phyloP scores from a whole-genome alignment of 2,329 filamentous ascomycete species.

The Phyllosticta citriasiana region DNA sequence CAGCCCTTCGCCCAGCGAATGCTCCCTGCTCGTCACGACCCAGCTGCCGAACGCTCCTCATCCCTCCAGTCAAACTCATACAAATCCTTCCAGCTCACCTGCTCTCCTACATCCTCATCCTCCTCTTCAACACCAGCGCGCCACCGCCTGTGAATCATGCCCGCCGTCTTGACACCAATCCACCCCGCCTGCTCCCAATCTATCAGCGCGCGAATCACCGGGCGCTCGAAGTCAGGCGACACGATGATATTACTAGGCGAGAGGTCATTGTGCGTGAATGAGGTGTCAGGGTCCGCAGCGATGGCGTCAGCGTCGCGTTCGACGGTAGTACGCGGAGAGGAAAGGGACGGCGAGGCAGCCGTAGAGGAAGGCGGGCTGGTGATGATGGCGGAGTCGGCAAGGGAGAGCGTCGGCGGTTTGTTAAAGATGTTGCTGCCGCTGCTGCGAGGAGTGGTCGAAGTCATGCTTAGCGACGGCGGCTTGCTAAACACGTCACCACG shows the following conservation, averaged over 20 bases:
- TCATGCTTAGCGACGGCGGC: not conserved
- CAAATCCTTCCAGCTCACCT: not conserved
- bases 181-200: slow-evolving; percentile 15
- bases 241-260: slow-evolving; percentile 13
- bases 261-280: slow-evolving; percentile 14
- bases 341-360: not conserved
- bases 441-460: not conserved
- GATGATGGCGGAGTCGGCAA: not conserved
- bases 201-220: slow-evolving; percentile 11
- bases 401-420: not conserved
- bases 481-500: not conserved
- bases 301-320: not conserved
- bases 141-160: slow-evolving; percentile 7
- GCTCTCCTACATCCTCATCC: not conserved
- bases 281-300: not conserved
- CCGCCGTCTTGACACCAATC: slow-evolving; percentile 12
- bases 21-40: not conserved
- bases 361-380: not conserved
- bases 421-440: not conserved
- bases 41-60: not conserved
- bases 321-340: not conserved
- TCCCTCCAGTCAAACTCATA: not conserved
- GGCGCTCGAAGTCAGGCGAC: not conserved
- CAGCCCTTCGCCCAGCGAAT: not conserved
- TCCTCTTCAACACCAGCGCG: slow-evolving; percentile 1